Evolutionary conservation across 2,329 filamentous ascomycete genomes (phyloP), one percentile per base, ranked within the genome.

Genomic region (Fusarium beomiforme): DNA sequence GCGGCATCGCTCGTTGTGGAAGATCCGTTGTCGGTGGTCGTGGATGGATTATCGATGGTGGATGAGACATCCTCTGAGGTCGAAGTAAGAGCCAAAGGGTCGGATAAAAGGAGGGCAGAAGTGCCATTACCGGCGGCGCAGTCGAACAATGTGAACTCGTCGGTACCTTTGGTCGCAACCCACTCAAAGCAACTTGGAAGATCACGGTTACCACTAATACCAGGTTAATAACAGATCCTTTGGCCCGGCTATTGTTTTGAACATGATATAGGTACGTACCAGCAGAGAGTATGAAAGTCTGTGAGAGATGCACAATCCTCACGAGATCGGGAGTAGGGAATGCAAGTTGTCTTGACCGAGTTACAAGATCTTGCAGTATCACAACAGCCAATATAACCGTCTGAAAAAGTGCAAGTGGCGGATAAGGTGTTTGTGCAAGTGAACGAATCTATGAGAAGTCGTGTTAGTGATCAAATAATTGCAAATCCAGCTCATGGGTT

Each of bases 251-350:
- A n/a, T 26, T 39, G 39, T 8, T 21, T 19, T 9, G 16, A 36
- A 29, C 14, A 12, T 11, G 14, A 14, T 33, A 33, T 57, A 34
- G 42, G 36, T 11, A 61, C 75, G 50, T 72, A 81, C 80, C 80
- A 81, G 75, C 80, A 81, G 19, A 81, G 67, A 6, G 79, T 81
- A 50, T 81, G 79, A 33, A 71, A 78, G 50, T 81, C 77, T 7
- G 70, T 62, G 7, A 75, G 67, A 12, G 76, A 66, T 26, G 75
- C 59, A 51, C 79, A 81, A 11, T 60, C 54, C 8, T 64, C 58
- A 5, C 49, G n/a, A 21, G 76, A 77, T n/a, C 69, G 67, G 8
- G 56, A 42, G 42, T 77, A 81, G 72, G 78, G 69, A 56, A 81
- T 70, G 36, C 80, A 81, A 6, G 69, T 70, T 17, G 79, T 81